Evolutionary conservation across 2,329 filamentous ascomycete genomes (phyloP).

Genomic region (Lachnellula occidentalis): DNA sequence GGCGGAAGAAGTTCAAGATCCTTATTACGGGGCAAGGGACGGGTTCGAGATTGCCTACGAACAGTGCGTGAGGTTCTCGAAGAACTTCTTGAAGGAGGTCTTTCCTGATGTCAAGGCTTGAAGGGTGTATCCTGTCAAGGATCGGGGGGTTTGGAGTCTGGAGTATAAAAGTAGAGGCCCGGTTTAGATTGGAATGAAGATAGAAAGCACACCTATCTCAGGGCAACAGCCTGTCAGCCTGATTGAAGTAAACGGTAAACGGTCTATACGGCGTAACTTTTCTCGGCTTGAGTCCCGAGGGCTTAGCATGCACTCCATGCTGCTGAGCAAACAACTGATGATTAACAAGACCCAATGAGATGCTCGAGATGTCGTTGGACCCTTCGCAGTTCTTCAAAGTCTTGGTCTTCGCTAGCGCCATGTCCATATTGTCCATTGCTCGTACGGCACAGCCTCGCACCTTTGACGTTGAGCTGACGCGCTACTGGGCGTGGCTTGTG

Average conservation of each 20-base stretch:
- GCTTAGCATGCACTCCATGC: background rate
- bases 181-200: background rate
- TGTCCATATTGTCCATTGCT: background rate
- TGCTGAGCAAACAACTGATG: background rate
- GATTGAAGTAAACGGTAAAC: background rate
- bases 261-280: background rate
- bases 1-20: slow-evolving; percentile 74
- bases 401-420: background rate
- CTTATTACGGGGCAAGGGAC: slow-evolving; percentile 82
- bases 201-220: background rate
- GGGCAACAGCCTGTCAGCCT: background rate
- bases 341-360: no score
- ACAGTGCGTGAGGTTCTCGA: slow-evolving; percentile 72
- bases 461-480: background rate
- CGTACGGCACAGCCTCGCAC: background rate
- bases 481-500: background rate
- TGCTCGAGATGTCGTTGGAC: no score
- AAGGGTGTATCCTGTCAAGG: background rate
- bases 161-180: background rate
- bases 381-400: no score
- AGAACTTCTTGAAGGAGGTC: slow-evolving; percentile 41
- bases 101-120: slow-evolving; percentile 26
- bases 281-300: background rate
- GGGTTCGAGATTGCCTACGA: slow-evolving; percentile 85
- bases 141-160: background rate